Percentiles rank a stretch among this genome's conserved stretches.
phyloP scores from a whole-genome alignment of 2,329 filamentous ascomycete species.

The Sporothrix pseudoabietina region DNA sequence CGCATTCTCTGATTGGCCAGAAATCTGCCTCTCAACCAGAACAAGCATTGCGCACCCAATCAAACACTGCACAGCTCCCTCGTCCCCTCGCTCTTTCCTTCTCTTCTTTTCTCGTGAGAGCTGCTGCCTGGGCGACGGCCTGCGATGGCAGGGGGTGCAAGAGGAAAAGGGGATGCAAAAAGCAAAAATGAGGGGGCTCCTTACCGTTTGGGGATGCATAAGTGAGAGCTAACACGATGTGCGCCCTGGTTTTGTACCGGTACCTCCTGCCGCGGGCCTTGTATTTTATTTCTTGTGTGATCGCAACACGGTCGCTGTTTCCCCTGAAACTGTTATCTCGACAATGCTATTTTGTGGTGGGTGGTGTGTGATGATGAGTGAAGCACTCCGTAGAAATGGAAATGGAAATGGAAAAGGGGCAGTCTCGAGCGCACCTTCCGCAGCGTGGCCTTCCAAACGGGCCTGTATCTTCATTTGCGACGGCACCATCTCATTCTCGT shows the following conservation, averaged over 20 bases:
- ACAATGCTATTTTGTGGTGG: background rate
- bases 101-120: background rate
- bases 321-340: conserved; percentile 3
- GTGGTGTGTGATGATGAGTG: background rate
- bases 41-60: conserved; percentile 28
- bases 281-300: background rate
- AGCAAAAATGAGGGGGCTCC: background rate
- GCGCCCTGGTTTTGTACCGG: conserved; percentile 1
- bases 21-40: background rate
- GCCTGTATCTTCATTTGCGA: background rate
- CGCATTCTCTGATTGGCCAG: conserved; percentile 26
- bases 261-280: conserved; percentile 5
- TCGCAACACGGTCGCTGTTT: conserved; percentile 8
- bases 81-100: background rate
- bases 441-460: background rate
- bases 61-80: conserved; percentile 17
- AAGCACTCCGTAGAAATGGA: no score
- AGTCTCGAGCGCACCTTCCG: background rate
- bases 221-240: background rate
- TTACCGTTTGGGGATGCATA: conserved; percentile 11
- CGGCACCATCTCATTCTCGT: background rate
- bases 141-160: background rate
- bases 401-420: background rate
- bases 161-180: background rate
- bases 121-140: conserved; percentile 27